A percentile compares a stretch with the other conserved stretches of the same genome.
Evolutionary conservation across 78 protist species (phyloP).

Genomic region (Diacronema lutheri): DNA sequence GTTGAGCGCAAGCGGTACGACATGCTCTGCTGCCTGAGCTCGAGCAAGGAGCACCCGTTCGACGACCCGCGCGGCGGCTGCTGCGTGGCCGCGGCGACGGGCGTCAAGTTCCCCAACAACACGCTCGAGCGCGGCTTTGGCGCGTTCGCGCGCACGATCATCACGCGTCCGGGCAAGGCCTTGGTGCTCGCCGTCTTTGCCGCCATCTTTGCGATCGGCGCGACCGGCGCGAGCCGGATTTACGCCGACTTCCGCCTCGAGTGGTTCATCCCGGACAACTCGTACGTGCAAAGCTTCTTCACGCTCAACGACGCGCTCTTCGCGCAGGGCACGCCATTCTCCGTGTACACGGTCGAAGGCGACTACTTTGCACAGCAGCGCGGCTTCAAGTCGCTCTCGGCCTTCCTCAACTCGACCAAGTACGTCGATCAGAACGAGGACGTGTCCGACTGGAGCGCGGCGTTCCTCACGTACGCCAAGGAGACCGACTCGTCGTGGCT

Average conservation of each 20-base stretch:
- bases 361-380: no score
- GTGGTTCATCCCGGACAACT: constrained; percentile 13
- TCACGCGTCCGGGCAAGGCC: neutral
- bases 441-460: no score
- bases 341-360: no score
- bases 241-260: neutral
- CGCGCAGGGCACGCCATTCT: no score
- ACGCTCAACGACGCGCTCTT: neutral
- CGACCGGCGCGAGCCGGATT: neutral
- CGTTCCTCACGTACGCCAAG: no score
- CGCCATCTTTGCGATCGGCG: neutral
- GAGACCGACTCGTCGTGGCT: neutral
- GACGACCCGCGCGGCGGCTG: neutral
- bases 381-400: no score
- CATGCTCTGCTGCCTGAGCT: neutral
- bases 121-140: neutral
- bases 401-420: no score
- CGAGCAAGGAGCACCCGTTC: no score
- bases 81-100: neutral
- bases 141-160: neutral
- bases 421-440: no score
- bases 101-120: neutral
- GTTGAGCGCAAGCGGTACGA: neutral
- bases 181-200: neutral
- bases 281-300: neutral